These are phyloP conservation scores for Diaporthe sp. DNA, from an alignment of 2,329 filamentous ascomycete genomes.

Conservation along the genomic window DNA sequence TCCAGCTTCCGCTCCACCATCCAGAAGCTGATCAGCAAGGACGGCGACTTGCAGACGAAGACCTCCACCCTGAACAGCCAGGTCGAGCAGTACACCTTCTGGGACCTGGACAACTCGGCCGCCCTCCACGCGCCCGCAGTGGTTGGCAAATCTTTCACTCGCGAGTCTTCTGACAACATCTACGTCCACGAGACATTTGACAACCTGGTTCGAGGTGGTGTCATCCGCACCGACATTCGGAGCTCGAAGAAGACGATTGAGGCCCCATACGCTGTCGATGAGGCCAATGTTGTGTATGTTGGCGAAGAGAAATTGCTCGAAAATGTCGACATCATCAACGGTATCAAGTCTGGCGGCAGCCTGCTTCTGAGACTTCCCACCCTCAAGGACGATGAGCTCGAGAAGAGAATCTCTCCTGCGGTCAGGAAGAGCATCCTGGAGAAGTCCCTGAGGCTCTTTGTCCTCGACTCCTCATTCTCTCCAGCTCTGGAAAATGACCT, in stretches of 20 bases:
- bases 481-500: slow-evolving; percentile 75
- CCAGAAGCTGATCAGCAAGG: slow-evolving; percentile 60
- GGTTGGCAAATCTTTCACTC: slow-evolving; percentile 71
- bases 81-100: slow-evolving; percentile 90
- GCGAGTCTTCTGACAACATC: slow-evolving; percentile 74
- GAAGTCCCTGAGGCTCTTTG: slow-evolving; percentile 76
- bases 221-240: slow-evolving; percentile 85
- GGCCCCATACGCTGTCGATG: slow-evolving; percentile 82
- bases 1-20: slow-evolving; percentile 63
- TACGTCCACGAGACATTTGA: slow-evolving; percentile 71
- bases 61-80: slow-evolving; percentile 57
- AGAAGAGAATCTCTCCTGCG: slow-evolving; percentile 81
- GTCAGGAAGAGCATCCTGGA: slow-evolving; percentile 78
- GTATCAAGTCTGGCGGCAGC: slow-evolving; percentile 75
- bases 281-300: slow-evolving; percentile 83
- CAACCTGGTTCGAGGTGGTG: slow-evolving; percentile 79
- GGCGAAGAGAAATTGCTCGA: slow-evolving; percentile 83
- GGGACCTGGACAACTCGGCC: slow-evolving; percentile 84
- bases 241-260: slow-evolving; percentile 86
- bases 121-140: slow-evolving; percentile 72
- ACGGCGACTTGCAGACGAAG: slow-evolving; percentile 48
- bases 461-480: slow-evolving; percentile 78
- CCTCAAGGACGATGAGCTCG: slow-evolving; percentile 87
- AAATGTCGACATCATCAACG: slow-evolving; percentile 78
- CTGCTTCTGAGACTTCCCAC: slow-evolving; percentile 81